Evolutionary conservation across 208 protist genomes (phyloP).

Genomic region (Phytomonas sp.): DNA sequence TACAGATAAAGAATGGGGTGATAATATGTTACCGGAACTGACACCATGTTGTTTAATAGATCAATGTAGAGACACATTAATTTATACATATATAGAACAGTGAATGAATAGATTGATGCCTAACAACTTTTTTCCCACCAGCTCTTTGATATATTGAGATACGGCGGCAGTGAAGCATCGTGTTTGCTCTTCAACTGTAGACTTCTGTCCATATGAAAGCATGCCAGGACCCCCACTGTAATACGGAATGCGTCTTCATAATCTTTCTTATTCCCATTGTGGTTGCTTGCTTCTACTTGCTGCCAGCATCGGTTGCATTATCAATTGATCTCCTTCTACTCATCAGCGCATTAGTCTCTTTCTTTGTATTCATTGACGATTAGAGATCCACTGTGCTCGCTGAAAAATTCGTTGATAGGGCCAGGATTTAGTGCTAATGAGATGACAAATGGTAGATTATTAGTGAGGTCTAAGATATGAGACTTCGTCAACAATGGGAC

Average conservation of each 20-base stretch:
- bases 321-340: neutral
- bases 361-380: constrained; percentile 24
- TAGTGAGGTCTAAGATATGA: constrained; percentile 73
- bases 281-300: neutral
- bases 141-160: neutral
- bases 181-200: neutral
- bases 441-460: constrained; percentile 76
- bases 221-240: neutral
- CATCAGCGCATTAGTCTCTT: neutral
- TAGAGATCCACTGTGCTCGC: constrained; percentile 41
- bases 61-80: neutral
- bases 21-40: neutral
- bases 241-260: neutral
- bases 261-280: neutral
- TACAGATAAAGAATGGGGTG: neutral
- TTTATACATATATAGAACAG: neutral
- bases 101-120: neutral
- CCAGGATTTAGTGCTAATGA: constrained; percentile 71
- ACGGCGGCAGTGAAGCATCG: neutral
- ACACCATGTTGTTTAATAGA: neutral
- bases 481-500: constrained; percentile 19
- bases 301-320: neutral
- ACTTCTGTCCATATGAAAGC: neutral
- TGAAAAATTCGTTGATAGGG: constrained; percentile 74
- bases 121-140: neutral